Evolutionary conservation across 805 yeast species (phyloP).

Genomic region (Clavispora vitiphila): DNA sequence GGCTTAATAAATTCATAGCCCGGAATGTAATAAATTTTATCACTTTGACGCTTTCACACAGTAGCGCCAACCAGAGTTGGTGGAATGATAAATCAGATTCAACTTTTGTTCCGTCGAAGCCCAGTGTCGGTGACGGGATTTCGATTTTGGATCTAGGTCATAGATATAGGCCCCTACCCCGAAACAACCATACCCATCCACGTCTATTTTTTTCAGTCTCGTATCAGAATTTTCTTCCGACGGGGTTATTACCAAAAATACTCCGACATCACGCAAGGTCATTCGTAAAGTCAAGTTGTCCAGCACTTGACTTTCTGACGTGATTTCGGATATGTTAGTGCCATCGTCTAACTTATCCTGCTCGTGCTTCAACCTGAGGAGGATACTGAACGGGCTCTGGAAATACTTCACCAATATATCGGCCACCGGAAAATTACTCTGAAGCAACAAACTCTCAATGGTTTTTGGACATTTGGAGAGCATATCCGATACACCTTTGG

Average conservation of each 20-base stretch:
- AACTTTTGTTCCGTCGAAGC: constrained; percentile 34
- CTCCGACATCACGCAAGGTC: constrained; percentile 55
- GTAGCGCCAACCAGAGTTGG: constrained; percentile 25
- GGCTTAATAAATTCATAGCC: background rate
- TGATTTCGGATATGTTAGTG: constrained; percentile 27
- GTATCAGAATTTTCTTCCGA: constrained; percentile 11
- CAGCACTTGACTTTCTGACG: constrained; percentile 33
- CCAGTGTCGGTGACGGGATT: constrained; percentile 44
- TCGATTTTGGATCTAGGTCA: constrained; percentile 48
- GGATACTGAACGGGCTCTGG: constrained; percentile 7
- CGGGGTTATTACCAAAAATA: constrained; percentile 39
- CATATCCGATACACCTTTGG: constrained; percentile 10
- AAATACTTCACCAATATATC: constrained; percentile 1
- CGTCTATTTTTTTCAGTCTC: constrained; percentile 16
- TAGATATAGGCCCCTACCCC: constrained; percentile 35
- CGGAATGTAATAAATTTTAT: background rate
- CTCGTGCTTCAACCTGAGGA: constrained; percentile 29
- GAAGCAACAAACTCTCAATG: background rate
- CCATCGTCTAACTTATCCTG: constrained; percentile 30
- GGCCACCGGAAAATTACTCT: background rate
- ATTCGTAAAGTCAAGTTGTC: constrained; percentile 39
- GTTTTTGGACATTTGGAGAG: constrained; percentile 6
- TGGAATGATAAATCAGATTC: constrained; percentile 27
- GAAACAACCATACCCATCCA: constrained; percentile 22
- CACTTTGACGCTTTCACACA: constrained; percentile 16